Evolutionary conservation across 2,329 filamentous ascomycete genomes (phyloP), one percentile per base, ranked within the genome.

Genomic region (Cryphonectria parasitica): DNA sequence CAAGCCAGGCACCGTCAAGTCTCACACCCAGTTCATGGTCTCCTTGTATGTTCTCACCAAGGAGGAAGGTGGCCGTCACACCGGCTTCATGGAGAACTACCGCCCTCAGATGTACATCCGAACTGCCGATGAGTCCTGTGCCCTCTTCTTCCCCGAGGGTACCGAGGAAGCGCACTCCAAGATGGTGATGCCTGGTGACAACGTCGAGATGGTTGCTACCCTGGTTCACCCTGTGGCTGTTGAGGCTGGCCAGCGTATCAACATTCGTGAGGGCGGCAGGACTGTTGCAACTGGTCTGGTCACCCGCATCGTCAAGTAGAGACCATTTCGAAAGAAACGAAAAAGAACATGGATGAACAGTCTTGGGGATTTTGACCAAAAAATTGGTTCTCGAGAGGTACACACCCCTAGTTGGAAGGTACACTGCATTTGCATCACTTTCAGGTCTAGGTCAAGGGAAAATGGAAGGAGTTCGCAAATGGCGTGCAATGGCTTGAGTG

Each of bases 111-210:
- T 98, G 80, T 99, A 92, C 87, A 89, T 99, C 81, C 93, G 96
- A 79, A 98, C 96, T 75, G 93, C 95, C 75, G 93, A 94, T 85
- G 89, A 92, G 87, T 87, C 86, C 31, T 91, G 92, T 78, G 87
- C 91, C 70, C 89, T 99, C 77, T 90, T 87, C 80, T 98, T 95
- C 91, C 94, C 95, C 68, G 95, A 96, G 78, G 92, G 92, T 73
- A 91, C 88, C 73, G 90, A 91, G 81, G 91, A 95, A 77, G 83
- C 87, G 72, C 80, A 86, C 74, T 85, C 84, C 82, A 95, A 93
- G 87, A 92, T 94, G 86, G 91, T 98, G 83, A 97, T 97, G 94
- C 96, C 96, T 67, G 96, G 96, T 82, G 96, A 99, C 89, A 99
- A 99, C 84, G 90, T 97, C 76, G 96, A 99, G 88, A 98, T 99